phyloP scores from a whole-genome alignment of 768 basidiomycete genomes.

The Dioszegia crocea region DNA sequence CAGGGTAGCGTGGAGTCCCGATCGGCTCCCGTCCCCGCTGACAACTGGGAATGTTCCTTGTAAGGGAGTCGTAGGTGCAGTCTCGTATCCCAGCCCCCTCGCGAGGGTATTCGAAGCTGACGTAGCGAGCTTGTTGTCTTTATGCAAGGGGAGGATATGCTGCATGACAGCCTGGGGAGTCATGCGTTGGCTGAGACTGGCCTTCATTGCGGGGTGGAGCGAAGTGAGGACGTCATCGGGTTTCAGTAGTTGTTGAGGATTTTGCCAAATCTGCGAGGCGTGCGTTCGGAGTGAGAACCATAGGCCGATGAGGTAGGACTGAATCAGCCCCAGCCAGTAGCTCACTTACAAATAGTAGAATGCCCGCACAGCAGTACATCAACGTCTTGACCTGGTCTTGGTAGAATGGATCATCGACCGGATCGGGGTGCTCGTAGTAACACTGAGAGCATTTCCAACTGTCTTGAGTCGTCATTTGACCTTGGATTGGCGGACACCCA shows the following conservation, averaged over 20 bases:
- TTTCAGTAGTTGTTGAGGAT: slow-evolving; percentile 61
- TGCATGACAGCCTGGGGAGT: slow-evolving; percentile 49
- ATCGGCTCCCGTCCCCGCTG: not conserved
- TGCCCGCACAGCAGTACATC: slow-evolving; percentile 91
- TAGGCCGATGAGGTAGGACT: slow-evolving; percentile 94
- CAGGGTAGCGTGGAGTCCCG: slow-evolving; percentile 4
- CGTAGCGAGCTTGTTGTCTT: slow-evolving; percentile 9
- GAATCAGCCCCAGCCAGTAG: not conserved
- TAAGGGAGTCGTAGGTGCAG: not conserved
- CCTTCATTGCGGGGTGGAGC: slow-evolving; percentile 46
- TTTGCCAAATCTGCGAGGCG: slow-evolving; percentile 98
- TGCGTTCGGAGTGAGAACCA: slow-evolving; percentile 99
- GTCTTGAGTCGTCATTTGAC: slow-evolving; percentile 27
- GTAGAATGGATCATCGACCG: slow-evolving; percentile 90
- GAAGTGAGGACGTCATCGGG: slow-evolving; percentile 39
- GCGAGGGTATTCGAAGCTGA: not conserved
- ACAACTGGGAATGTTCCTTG: not conserved
- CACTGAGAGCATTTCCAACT: slow-evolving; percentile 88
- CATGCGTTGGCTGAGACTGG: slow-evolving; percentile 45
- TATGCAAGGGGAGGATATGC: slow-evolving; percentile 44
- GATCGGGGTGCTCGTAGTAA: slow-evolving; percentile 91
- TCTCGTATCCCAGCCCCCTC: slow-evolving; percentile 1
- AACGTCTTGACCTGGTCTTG: slow-evolving; percentile 89
- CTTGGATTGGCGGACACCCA: slow-evolving; percentile 37
- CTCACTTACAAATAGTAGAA: slow-evolving; percentile 84